Conservation (phyloP, 208 protist genomes). For the Wallacemonas rigidus region DNA sequence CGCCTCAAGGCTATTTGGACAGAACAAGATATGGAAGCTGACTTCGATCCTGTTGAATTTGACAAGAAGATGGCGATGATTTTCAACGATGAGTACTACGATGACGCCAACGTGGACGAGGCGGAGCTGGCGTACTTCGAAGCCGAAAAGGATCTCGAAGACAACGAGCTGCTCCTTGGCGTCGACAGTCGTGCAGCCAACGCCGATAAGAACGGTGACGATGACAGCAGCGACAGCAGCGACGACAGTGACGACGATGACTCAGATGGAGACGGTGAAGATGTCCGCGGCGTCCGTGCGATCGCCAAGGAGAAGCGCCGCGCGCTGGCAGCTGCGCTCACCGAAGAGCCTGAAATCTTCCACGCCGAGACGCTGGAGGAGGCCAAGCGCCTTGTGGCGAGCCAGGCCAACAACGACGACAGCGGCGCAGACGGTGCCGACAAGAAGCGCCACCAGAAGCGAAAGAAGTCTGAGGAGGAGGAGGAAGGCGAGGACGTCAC, state of each 20-base stretch:
- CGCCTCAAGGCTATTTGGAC: conserved; percentile 72
- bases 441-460: neutral
- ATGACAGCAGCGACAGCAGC: conserved; percentile 2
- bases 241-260: conserved; percentile 30
- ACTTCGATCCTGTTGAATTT: conserved; percentile 87
- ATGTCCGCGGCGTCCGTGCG: conserved; percentile 4
- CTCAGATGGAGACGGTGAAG: conserved; percentile 22
- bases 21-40: conserved; percentile 81
- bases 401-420: neutral
- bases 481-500: conserved; percentile 12
- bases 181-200: neutral
- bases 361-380: conserved; percentile 60
- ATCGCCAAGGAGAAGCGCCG: conserved; percentile 10
- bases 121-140: conserved; percentile 88
- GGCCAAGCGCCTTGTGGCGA: conserved; percentile 29
- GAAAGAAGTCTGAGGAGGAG: conserved; percentile 8
- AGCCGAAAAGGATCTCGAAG: conserved; percentile 64
- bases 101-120: conserved; percentile 83
- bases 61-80: conserved; percentile 86
- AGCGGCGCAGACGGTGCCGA: neutral
- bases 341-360: conserved; percentile 51
- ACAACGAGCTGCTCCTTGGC: conserved; percentile 19
- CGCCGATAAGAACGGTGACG: conserved; percentile 20
- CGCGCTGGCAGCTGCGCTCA: conserved; percentile 13
- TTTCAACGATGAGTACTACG: conserved; percentile 89